A percentile compares a stretch with the other conserved stretches of the same genome.
Evolutionary conservation across 306 rosid species (phyloP).

Genomic region (Benincasa hispida): DNA sequence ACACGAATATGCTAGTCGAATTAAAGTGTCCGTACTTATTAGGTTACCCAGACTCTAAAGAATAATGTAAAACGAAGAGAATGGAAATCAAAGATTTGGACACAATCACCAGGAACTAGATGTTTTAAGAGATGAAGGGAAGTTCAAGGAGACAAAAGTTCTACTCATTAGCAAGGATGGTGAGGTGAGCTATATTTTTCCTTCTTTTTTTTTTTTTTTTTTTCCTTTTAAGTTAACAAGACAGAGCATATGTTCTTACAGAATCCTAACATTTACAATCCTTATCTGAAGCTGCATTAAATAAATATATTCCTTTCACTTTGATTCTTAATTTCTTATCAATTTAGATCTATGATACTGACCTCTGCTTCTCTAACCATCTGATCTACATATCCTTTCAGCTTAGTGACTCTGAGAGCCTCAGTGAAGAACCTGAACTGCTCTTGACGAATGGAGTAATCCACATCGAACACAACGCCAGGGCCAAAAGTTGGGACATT

Average conservation of each 20-base stretch:
- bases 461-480: slow-evolving; percentile 92
- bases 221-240: too few relatives aligned
- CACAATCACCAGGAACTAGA: neutral
- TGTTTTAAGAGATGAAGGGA: neutral
- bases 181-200: neutral
- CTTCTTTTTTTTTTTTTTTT: too few relatives aligned
- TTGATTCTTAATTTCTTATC: neutral
- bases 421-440: slow-evolving; percentile 94
- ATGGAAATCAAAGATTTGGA: neutral
- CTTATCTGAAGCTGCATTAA: neutral
- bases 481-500: slow-evolving; percentile 96
- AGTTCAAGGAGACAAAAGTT: neutral
- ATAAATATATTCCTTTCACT: neutral
- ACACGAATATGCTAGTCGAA: too few relatives aligned
- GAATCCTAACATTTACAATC: neutral
- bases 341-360: neutral
- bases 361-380: slow-evolving; percentile 88
- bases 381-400: slow-evolving; percentile 87
- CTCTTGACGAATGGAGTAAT: slow-evolving; percentile 74
- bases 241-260: neutral
- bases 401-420: slow-evolving; percentile 66
- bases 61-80: neutral
- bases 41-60: neutral
- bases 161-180: neutral
- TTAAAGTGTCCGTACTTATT: too few relatives aligned